phyloP scores from a whole-genome alignment of 768 basidiomycete species.

The Lactarius tabidus region DNA sequence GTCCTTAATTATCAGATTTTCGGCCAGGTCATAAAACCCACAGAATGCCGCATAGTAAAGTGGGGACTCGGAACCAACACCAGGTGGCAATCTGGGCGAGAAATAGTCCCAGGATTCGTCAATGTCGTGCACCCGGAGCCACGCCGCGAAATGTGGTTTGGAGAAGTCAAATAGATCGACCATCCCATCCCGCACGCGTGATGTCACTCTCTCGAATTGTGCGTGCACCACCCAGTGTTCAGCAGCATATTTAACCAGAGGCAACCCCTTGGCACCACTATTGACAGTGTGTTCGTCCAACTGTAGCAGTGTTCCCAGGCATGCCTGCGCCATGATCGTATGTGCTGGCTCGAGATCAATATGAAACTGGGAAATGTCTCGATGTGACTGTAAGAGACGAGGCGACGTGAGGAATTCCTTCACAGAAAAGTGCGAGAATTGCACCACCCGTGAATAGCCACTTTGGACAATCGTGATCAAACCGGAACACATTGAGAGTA shows the following conservation, averaged over 20 bases:
- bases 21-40: neutral
- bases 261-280: neutral
- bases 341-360: neutral
- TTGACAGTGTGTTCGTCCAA: neutral
- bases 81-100: fast-evolving
- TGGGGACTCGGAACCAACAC: neutral
- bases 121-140: neutral
- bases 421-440: neutral
- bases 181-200: neutral
- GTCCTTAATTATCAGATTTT: neutral
- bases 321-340: neutral
- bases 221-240: neutral
- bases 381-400: neutral
- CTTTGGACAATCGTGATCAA: neutral
- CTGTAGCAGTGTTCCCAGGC: neutral
- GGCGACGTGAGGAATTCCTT: neutral
- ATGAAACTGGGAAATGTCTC: neutral
- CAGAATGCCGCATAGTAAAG: neutral
- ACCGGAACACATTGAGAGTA: neutral
- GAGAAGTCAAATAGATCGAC: neutral
- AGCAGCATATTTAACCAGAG: neutral
- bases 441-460: neutral
- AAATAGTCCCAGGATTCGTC: neutral
- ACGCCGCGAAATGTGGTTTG: neutral
- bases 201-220: neutral